Base-by-base conservation (phyloP, 192 early-diverging fungal species). In the Coemansia sp. region DNA sequence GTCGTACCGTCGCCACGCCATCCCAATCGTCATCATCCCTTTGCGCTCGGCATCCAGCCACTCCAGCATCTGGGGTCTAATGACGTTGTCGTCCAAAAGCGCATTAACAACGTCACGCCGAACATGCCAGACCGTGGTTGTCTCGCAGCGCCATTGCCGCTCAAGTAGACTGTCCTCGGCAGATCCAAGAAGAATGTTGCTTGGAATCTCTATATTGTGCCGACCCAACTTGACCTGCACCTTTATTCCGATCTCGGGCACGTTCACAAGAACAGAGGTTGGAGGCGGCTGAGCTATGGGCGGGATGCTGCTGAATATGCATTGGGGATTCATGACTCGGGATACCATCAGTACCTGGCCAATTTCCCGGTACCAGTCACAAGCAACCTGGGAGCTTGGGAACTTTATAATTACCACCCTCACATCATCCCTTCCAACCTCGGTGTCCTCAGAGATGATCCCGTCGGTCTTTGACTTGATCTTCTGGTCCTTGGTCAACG, bases 201-300 rank as follows among this genome's bases (percentile, higher is more conserved):
- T 37, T n/a, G 76, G 71, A 0, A 77, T 53, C 21, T 68, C 67
- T 6, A 50, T 4, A 11, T 56, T 58, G 63, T 77, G 70, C 5
- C 75, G 63, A 0, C 70, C 71, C 18, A 72, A 62, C 48, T 68
- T 71, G 8, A 76, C 79, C 32, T 74, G 79, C n/a, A 82, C 79
- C 42, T 82, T 82, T 64, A 82, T 54, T 7, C 79, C 79, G 40
- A 82, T 72, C 58, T 82, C 79, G n/a, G 79, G 79, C 41, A 82
- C 70, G 45, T 64, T 65, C 19, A 82, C 74, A 3, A 72, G 13
- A 9, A 82, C 68, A 6, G 67, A 66, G 45, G 23, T 44, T 16
- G 76, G 76, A 42, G 71, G 56, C 1, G 71, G 57, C 53, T 72
- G 76, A 1, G 76, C 71, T 6, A 71, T 71, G 2, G 71, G 67